Evolutionary conservation across 352 stramenopile genomes (phyloP), one percentile per base, ranked within the genome.

Genomic region (Sclerospora graminicola): DNA sequence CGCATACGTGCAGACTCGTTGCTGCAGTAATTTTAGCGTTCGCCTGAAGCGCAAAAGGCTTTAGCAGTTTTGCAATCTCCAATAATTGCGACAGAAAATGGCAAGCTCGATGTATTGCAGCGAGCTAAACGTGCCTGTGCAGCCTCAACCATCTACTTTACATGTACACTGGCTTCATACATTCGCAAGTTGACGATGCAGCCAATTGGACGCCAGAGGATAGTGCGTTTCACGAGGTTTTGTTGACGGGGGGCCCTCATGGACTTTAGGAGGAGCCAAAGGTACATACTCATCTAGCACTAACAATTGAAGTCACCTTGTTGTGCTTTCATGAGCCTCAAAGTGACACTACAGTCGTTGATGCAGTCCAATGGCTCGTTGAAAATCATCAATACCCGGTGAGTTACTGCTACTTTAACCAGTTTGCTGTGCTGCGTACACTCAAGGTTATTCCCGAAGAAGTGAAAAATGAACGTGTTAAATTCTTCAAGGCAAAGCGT

Each of bases 21-120:
- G n/a, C n/a, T n/a, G n/a, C n/a, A n/a, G n/a, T n/a, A 75, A 90
- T 88, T 88, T 51, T 75, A 88, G 51, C 73, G 68, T 29, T 86
- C 70, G 9, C 78, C 78, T 10, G 66, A 86, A 51, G 78, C 78
- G 69, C 86, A 28, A 53, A 88, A 2, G 60, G 77, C n/a, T n/a
- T n/a, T n/a, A n/a, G n/a, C n/a, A n/a, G n/a, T n/a, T n/a, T n/a
- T n/a, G n/a, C n/a, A n/a, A n/a, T n/a, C n/a, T n/a, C n/a, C n/a
- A n/a, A n/a, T n/a, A n/a, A n/a, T n/a, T n/a, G n/a, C n/a, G n/a
- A 36, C 43, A 2, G 54, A 60, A 4, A 58, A 56, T 24, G 42
- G 34, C 8, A 49, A 61, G 28, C 28, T 52, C 24, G 55, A 63
- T 23, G 51, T 55, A 18, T 50, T 77, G 62, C 69, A 28, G 88